These are phyloP conservation scores for Daphne laureola DNA, from an alignment of 441 rosid species.

Conservation along the genomic window DNA sequence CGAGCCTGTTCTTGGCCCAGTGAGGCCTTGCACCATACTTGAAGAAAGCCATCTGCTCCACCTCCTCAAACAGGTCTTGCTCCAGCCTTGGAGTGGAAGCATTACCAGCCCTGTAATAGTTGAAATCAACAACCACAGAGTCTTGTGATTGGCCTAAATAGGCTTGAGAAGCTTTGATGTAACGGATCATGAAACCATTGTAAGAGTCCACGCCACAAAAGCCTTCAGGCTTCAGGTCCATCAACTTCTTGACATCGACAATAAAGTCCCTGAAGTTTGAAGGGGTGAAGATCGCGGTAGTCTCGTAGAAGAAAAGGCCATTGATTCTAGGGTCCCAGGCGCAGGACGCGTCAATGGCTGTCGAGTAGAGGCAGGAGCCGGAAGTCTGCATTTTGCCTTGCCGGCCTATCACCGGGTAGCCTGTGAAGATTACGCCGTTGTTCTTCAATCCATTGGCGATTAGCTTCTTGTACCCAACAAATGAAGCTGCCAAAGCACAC, in stretches of 20 bases:
- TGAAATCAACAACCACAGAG: constrained; percentile 68
- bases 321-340: constrained; percentile 77
- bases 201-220: constrained; percentile 69
- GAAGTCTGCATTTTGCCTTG: constrained; percentile 79
- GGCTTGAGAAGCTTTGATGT: constrained; percentile 66
- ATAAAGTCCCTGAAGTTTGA: constrained; percentile 42
- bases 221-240: constrained; percentile 47
- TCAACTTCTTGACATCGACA: constrained; percentile 47
- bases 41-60: constrained; percentile 81
- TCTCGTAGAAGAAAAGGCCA: constrained; percentile 69
- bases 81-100: constrained; percentile 55
- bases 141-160: constrained; percentile 76
- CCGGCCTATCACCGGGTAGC: constrained; percentile 69
- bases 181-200: constrained; percentile 64
- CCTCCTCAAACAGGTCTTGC: constrained; percentile 75
- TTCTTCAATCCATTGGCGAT: constrained; percentile 66
- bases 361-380: constrained; percentile 71
- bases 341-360: constrained; percentile 37
- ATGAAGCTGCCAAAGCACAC: constrained; percentile 42
- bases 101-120: constrained; percentile 59
- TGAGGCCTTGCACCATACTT: constrained; percentile 72
- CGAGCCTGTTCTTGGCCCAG: constrained; percentile 80
- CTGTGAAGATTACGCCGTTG: constrained; percentile 48
- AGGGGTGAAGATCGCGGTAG: constrained; percentile 58
- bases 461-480: constrained; percentile 53